Evolutionary conservation across 2,329 filamentous ascomycete species (phyloP), one percentile per base, ranked within the genome.

Genomic region (Ophiostoma piceae): DNA sequence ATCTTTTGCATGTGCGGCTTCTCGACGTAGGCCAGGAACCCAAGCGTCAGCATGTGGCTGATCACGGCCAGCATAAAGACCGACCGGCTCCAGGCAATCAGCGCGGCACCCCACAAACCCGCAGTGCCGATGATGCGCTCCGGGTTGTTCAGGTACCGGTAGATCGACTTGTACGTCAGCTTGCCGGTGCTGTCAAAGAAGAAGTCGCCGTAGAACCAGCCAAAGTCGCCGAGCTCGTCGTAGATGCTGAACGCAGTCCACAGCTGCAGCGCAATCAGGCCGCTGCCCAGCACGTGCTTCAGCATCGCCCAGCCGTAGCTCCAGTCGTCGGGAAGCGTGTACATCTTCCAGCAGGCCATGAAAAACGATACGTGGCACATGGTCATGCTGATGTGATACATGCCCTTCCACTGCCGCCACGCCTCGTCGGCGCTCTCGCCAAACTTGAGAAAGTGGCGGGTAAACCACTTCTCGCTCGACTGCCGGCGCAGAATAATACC

Each of bases 121-220:
- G 94, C 94, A 5, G 96, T 89, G 37, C 95, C 95, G 73, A 99
- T 90, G 54, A 98, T 89, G 70, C 94, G 90, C 79, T 99, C 95
- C 0, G 95, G 95, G 76, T 98, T 99, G 82, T 99, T 99, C 74
- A 99, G 84, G 80, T 96, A 99, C 66, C 95, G 92, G 79, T 99
- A 99, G 76, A 99, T 99, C 72, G 94, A 96, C 74, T 91, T 93
- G 80, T 99, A 99, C 0, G 92, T 98, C 72, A 98, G 84, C 80
- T 95, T 96, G 14, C 90, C 90, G 12, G 89, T 87, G 65, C 92
- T 90, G 72, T 97, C 92, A 77, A 95, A 97, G 84, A 99, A 98
- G 83, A 98, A 99, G 78, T 99, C 95, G 22, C 95, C 95, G 77
- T 94, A 98, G 83, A 98, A 98, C 94, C 94, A 99, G 75, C 95